These are phyloP conservation scores for Erythrobasidium hasegawianum DNA, from an alignment of 1,284 basidiomycete species.

Conservation along the genomic window DNA sequence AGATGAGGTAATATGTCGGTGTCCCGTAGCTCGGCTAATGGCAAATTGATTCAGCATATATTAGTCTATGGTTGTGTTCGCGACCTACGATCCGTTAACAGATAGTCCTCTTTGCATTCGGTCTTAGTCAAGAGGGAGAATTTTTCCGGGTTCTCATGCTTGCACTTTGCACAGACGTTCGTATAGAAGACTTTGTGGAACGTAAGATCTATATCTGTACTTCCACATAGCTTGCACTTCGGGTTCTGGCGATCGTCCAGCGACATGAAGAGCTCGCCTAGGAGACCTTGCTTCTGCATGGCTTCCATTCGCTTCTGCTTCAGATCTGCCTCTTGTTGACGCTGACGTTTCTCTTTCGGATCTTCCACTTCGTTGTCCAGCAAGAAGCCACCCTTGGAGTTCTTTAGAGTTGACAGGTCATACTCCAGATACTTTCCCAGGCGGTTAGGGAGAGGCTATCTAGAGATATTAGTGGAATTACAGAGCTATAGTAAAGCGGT, in stretches of 20 bases:
- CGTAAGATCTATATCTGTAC: slow-evolving; percentile 77
- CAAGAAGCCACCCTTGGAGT: slow-evolving; percentile 88
- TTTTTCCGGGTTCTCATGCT: slow-evolving; percentile 80
- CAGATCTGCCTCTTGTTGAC: slow-evolving; percentile 42
- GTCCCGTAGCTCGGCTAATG: slow-evolving; percentile 86
- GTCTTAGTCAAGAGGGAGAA: slow-evolving; percentile 97
- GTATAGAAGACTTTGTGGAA: slow-evolving; percentile 76
- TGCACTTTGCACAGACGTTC: slow-evolving; percentile 81
- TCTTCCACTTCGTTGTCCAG: slow-evolving; percentile 64
- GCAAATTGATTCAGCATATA: too few relatives aligned
- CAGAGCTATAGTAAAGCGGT: background rate
- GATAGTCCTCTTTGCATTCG: slow-evolving; percentile 79
- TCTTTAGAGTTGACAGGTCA: slow-evolving; percentile 76
- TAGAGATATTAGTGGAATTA: background rate
- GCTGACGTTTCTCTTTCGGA: slow-evolving; percentile 40
- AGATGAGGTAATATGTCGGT: slow-evolving; percentile 88
- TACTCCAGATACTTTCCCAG: slow-evolving; percentile 80
- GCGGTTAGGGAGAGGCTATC: slow-evolving; percentile 28
- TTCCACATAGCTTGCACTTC: slow-evolving; percentile 74
- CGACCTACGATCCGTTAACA: slow-evolving; percentile 55
- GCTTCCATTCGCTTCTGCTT: slow-evolving; percentile 44
- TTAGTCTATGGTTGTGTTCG: too few relatives aligned
- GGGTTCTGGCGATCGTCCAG: slow-evolving; percentile 64
- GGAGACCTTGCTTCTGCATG: slow-evolving; percentile 37
- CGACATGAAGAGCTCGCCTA: slow-evolving; percentile 34